Evolutionary conservation across 371 early-diverging fungal genomes (phyloP).

Genomic region (Syncephalastrum racemosum): DNA sequence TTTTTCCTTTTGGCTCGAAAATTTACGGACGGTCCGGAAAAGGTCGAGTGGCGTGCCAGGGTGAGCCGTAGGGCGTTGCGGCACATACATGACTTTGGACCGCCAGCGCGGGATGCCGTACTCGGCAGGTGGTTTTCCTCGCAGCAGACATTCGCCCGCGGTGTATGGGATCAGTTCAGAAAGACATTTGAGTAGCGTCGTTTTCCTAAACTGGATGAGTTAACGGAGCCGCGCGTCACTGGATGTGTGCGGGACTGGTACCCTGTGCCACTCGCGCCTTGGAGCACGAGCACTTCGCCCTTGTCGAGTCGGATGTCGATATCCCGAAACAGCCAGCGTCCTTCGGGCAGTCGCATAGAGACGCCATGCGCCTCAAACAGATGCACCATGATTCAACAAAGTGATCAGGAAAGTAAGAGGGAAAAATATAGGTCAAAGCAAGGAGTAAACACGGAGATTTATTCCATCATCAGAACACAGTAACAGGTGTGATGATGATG

Average conservation of each 20-base stretch:
- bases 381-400: constrained; percentile 1
- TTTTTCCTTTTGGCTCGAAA: constrained; percentile 52
- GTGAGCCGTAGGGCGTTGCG: constrained; percentile 77
- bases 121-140: constrained; percentile 59
- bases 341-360: constrained; percentile 40
- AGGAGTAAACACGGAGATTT: constrained; percentile 1
- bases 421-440: not conserved
- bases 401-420: not conserved
- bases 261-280: constrained; percentile 79
- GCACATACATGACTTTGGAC: constrained; percentile 81
- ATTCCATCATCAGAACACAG: not conserved
- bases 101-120: constrained; percentile 77
- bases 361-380: constrained; percentile 34
- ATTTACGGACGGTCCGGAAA: constrained; percentile 57
- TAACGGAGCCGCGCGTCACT: too few relatives aligned
- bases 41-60: constrained; percentile 77
- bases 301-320: constrained; percentile 50
- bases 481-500: not conserved
- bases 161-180: constrained; percentile 73
- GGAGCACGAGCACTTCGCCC: constrained; percentile 61
- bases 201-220: constrained; percentile 58
- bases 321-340: constrained; percentile 64
- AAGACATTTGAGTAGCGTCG: constrained; percentile 82
- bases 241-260: constrained; percentile 21
- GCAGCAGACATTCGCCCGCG: constrained; percentile 56